Evolutionary conservation across 495 filamentous ascomycete species (phyloP), one percentile per base, ranked within the genome.

Genomic region (Opeltia flavorubescens): DNA sequence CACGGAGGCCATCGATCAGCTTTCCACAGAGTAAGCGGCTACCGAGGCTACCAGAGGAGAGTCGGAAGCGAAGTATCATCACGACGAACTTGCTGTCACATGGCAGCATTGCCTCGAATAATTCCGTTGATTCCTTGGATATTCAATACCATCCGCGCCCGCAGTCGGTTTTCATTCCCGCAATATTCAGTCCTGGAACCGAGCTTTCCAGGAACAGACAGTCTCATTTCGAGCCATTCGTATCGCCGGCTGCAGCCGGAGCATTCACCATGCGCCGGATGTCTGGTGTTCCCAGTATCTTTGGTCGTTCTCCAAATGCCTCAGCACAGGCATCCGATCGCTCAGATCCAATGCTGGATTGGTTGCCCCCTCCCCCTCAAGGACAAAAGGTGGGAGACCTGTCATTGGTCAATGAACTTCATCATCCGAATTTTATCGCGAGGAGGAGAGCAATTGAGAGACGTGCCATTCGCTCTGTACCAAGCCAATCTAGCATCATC

Each of bases 81-180:
- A 20, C 38, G 2, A 41, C 3, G 18, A 41, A 21, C 4, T 23
- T 21, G 21, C 18, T 5, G 25, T 25, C 38, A 5, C 21, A 9
- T 23, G 38, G 20, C 25, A 41, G 38, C 9, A 41, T 21, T 12
- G 4, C 25, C 1, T 34, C 49, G 7, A 26, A 28, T 5, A 12
- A 13, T 21, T 52, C 52, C 6, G 25, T 27, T 15, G 44, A 52
- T 43, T 52, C 52, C n/a, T 27, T 55, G 21, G 39, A 55, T 24
- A 52, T 53, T 21, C 44, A 53, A 29, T 48, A 50, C 35, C 44
- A 18, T 33, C 34, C 24, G n/a, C 51, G 30, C 8, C 12, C 18
- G 23, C 44, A 29, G 33, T 53, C 41, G 20, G 38, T 41, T 6
- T 41, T 23, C 38, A 35, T 54, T 18, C 45, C 53, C 2, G 43